phyloP scores from a whole-genome alignment of 2,329 filamentous ascomycete species.

The Claviceps pusilla region DNA sequence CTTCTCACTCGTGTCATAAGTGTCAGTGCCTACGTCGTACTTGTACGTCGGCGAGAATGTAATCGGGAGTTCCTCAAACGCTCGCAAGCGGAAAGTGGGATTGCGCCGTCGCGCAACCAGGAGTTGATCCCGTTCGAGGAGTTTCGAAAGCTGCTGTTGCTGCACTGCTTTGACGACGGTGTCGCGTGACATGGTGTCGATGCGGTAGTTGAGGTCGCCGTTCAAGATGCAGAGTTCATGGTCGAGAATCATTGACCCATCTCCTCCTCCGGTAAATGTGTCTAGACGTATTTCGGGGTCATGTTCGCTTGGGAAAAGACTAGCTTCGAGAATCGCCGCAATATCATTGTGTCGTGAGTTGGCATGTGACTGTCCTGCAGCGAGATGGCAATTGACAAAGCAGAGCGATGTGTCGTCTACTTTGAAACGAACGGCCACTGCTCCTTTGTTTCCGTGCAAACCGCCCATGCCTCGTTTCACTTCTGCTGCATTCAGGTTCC shows the following conservation, averaged over 20 bases:
- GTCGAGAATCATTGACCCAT: conserved; percentile 86
- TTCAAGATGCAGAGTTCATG: conserved; percentile 96
- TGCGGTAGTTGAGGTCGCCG: conserved; percentile 94
- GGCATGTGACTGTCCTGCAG: conserved; percentile 82
- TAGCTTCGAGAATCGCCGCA: conserved; percentile 71
- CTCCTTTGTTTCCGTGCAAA: conserved; percentile 90
- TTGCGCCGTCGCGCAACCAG: conserved; percentile 80
- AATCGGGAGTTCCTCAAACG: conserved; percentile 83
- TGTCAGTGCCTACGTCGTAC: conserved; percentile 90
- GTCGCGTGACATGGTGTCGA: conserved; percentile 91
- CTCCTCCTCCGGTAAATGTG: conserved; percentile 78
- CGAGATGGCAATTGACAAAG: conserved; percentile 94
- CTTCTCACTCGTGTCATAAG: conserved; percentile 90
- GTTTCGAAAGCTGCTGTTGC: conserved; percentile 63
- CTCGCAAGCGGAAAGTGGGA: conserved; percentile 72
- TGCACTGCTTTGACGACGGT: conserved; percentile 78
- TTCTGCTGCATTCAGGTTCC: conserved; percentile 62
- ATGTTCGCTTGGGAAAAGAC: conserved; percentile 56
- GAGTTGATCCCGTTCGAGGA: conserved; percentile 86
- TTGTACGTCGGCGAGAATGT: conserved; percentile 95
- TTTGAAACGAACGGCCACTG: conserved; percentile 78
- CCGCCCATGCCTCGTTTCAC: conserved; percentile 95
- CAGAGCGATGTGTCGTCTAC: conserved; percentile 89
- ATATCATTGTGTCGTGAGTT: conserved; percentile 86
- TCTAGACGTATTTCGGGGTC: conserved; percentile 56